A percentile compares a stretch with the other conserved stretches of the same genome.
phyloP scores from a whole-genome alignment of 2,329 filamentous ascomycete genomes.

The Ceratocystis diversiconidia region DNA sequence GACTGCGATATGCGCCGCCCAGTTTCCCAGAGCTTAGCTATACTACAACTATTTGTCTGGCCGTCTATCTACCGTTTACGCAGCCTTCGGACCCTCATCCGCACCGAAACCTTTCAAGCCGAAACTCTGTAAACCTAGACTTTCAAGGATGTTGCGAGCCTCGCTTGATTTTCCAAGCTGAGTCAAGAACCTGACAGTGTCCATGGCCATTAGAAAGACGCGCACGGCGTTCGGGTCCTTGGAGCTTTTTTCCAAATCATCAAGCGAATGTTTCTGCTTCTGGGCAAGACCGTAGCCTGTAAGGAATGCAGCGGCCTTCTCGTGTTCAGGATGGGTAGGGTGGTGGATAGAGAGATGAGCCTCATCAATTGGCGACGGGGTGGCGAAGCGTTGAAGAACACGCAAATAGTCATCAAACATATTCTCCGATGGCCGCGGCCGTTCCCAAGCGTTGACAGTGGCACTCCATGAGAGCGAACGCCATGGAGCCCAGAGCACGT shows the following conservation, averaged over 20 bases:
- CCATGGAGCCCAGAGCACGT: conserved; percentile 32
- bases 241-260: not conserved
- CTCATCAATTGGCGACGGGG: conserved; percentile 30
- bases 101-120: not conserved
- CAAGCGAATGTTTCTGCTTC: not conserved
- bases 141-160: conserved; percentile 24
- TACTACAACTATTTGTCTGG: too few species aligned
- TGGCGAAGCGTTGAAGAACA: conserved; percentile 30
- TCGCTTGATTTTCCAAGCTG: conserved; percentile 24
- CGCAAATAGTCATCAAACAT: conserved; percentile 40
- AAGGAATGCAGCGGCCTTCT: conserved; percentile 35
- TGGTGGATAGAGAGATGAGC: conserved; percentile 43
- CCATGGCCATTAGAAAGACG: conserved; percentile 21
- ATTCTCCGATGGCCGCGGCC: conserved; percentile 31
- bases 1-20: not conserved
- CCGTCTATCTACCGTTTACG: too few species aligned
- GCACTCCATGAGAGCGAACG: conserved; percentile 36
- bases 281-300: conserved; percentile 15
- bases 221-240: conserved; percentile 13
- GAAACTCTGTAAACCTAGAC: conserved; percentile 13
- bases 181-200: conserved; percentile 27
- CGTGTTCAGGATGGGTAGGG: conserved; percentile 35
- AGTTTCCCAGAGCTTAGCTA: not conserved
- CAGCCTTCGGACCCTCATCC: too few species aligned
- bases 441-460: conserved; percentile 36